A percentile compares a stretch with the other conserved stretches of the same genome.
These are phyloP conservation scores for Echites panduratus DNA, from an alignment of 257 asterid genomes.

Conservation along the genomic window DNA sequence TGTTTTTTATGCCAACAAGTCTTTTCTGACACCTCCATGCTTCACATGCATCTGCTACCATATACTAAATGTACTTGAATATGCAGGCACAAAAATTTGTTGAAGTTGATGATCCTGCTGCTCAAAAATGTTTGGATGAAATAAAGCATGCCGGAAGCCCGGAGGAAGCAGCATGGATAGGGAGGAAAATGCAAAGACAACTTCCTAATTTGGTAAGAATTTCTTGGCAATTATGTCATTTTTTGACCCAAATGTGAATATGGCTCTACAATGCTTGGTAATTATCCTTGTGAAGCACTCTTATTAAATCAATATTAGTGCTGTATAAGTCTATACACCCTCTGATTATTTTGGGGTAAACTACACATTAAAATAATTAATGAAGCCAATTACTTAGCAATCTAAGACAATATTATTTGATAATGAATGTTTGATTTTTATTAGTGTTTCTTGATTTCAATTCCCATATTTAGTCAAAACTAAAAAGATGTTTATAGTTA, in stretches of 20 bases:
- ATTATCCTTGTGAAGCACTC: not conserved
- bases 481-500: too few relatives aligned
- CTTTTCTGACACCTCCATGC: too few relatives aligned
- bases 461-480: too few relatives aligned
- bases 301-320: not conserved
- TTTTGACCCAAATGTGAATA: too few relatives aligned
- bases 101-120: constrained; percentile 57
- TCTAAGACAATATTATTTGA: too few relatives aligned
- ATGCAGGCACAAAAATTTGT: constrained; percentile 78
- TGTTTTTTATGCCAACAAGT: too few relatives aligned
- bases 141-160: constrained; percentile 79
- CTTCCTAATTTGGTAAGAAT: constrained; percentile 61
- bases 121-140: constrained; percentile 47
- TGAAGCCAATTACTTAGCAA: too few relatives aligned
- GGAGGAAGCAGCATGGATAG: constrained; percentile 95
- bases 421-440: too few relatives aligned
- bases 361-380: too few relatives aligned
- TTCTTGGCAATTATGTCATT: not conserved
- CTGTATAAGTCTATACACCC: not conserved
- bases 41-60: too few relatives aligned
- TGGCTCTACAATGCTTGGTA: too few relatives aligned
- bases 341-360: not conserved
- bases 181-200: constrained; percentile 80
- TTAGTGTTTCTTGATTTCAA: too few relatives aligned
- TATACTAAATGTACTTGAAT: not conserved